Base-by-base conservation (phyloP, 768 basidiomycete species). In the Asterophora parasitica region DNA sequence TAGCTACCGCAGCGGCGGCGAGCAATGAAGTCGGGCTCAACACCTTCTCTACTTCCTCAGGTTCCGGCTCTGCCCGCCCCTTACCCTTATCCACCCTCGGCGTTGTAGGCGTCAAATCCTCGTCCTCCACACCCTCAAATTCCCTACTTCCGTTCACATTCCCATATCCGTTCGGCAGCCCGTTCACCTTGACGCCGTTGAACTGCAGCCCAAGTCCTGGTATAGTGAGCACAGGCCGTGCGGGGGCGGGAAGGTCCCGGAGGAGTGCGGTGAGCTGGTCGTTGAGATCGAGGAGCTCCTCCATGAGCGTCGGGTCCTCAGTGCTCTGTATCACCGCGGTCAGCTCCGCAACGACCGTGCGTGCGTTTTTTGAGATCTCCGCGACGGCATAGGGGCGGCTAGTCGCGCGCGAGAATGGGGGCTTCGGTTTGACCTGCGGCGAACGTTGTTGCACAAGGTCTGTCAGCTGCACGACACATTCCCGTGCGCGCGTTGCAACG, bases 61-160 rank as follows among this genome's bases (percentile, higher is more conserved):
- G 78, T 58, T 83, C 78, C 0, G 84, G 79, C 57, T 81, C 73
- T 20, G 86, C 87, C 42, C 77, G 77, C 16, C 74, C 81, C 65
- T 91, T 91, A 46, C 88, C 89, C 62, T 91, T 92, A 63, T 91
- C 86, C 12, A 84, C 60, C 40, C 75, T 75, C 0, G 86, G 85
- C 15, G 84, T 86, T 34, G 75, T 68, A 11, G 73, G 77, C 16
- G 64, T 65, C 16, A 49, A 44, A 10, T 66, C 58, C 2, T 70
- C 73, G 6, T 65, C 72, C 1, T 62, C 61, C 7, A 53, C 58
- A 2, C 58, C 60, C 30, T 55, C 48, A 34, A 34, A 36, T 33
- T 44, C 26, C 9, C 30, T 54, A 43, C 52, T 55, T 34, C 34
- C 44, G 40, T 41, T 31, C 20, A 11, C 44, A 33, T 32, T 53